phyloP scores from a whole-genome alignment of 257 asterid species.

The Solanum etuberosum region DNA sequence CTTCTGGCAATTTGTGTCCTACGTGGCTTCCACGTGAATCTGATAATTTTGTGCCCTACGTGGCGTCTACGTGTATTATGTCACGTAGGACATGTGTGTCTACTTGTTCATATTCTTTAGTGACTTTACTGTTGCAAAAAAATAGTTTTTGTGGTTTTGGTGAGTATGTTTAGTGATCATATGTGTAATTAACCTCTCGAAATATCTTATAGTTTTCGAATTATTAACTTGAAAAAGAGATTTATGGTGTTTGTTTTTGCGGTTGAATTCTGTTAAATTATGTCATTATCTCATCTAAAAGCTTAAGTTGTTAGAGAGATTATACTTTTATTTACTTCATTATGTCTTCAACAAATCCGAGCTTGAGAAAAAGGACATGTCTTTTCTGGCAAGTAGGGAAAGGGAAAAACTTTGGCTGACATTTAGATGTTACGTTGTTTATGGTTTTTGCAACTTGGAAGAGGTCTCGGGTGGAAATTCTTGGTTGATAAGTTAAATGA shows the following conservation, averaged over 20 bases:
- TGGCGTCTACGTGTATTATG: too few relatives aligned
- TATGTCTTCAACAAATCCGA: neutral
- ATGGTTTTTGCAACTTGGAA: too few relatives aligned
- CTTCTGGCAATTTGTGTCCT: neutral
- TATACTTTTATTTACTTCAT: neutral
- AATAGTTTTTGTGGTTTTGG: neutral
- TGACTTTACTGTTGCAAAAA: neutral
- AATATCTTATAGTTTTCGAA: neutral
- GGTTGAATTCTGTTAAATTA: neutral
- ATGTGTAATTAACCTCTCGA: too few relatives aligned
- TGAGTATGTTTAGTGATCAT: neutral
- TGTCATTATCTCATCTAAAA: neutral
- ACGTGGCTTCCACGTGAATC: too few relatives aligned
- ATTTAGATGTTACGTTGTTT: too few relatives aligned
- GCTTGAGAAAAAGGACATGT: neutral
- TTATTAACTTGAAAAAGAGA: neutral
- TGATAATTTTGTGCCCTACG: too few relatives aligned
- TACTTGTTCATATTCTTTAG: too few relatives aligned
- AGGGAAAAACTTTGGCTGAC: neutral
- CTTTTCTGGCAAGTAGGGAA: neutral
- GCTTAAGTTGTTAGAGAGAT: neutral
- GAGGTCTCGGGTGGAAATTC: neutral
- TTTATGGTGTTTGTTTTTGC: neutral
- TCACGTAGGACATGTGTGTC: too few relatives aligned
- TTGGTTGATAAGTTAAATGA: neutral